Evolutionary conservation across 176 grass and related monocot genomes (phyloP), one percentile per base, ranked within the genome.

Genomic region (Secale cereale): DNA sequence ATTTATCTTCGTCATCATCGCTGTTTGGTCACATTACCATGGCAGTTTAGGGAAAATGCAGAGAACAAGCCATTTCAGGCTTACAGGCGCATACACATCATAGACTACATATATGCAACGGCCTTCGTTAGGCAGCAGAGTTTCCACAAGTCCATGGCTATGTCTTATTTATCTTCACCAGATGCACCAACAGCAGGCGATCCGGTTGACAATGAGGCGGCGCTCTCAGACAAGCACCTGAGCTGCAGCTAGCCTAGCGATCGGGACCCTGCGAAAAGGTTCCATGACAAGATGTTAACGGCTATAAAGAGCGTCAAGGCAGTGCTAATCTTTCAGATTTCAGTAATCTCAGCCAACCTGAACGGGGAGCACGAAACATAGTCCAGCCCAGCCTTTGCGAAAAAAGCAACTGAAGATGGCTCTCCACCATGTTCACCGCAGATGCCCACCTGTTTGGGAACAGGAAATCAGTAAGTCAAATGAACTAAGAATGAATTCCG

Each of bases 371-470:
- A 99, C 80, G 97, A 99, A 76, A 99, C 97, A 80, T 99, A 99
- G 79, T 99, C 86, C 66, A 99, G 78, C 59, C 94, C 94, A 70
- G 90, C 68, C 82, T 99, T 92, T 19, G 94, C 97, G 20, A 99
- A 99, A 81, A 99, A 99, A 70, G 94, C 97, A 68, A 99, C 97
- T 4, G 97, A 99, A 28, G 86, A 92, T 85, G 97, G 97, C 83
- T 99, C 97, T 19, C 97, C 97, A 79, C 97, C 97, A 92, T 99
- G 97, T 74, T 99, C 97, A 37, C 97, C 97, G 89, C 97, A 99
- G 67, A 99, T 92, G 52, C 97, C 97, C 70, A 99, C 82, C 97
- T 99, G 81, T 73, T 87, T 46, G 48, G 29, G 35, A 17, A 77
- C 29, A 86, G 59, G 15, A 46, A 70, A 87, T 6, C 50, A 70